Evolutionary conservation across 2,329 filamentous ascomycete genomes (phyloP).

Genomic region (Onygenales sp.): DNA sequence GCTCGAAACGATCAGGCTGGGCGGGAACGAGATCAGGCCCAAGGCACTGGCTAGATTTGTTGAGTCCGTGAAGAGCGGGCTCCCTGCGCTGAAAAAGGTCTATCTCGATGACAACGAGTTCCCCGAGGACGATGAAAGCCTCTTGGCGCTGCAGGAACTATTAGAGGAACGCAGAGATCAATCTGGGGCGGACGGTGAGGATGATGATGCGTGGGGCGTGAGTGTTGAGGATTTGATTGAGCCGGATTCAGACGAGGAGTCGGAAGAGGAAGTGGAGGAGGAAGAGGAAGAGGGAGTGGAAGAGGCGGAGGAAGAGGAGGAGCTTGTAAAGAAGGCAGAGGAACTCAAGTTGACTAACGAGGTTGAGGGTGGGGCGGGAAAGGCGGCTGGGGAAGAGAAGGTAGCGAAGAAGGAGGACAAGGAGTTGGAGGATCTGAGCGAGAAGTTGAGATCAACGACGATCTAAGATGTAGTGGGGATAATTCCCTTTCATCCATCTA

Average conservation of each 20-base stretch:
- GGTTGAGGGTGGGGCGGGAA: conserved; percentile 49
- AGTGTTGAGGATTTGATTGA: conserved; percentile 82
- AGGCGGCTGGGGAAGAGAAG: conserved; percentile 58
- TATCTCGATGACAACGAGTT: conserved; percentile 98
- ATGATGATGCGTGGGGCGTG: conserved; percentile 75
- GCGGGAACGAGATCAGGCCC: conserved; percentile 89
- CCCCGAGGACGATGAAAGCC: conserved; percentile 66
- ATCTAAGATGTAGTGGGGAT: not conserved
- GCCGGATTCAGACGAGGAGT: conserved; percentile 59
- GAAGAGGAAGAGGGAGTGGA: conserved; percentile 57
- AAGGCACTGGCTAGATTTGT: conserved; percentile 64
- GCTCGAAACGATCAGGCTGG: conserved; percentile 70
- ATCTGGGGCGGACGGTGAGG: conserved; percentile 47
- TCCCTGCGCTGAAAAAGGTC: conserved; percentile 72
- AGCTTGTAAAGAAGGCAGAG: conserved; percentile 44
- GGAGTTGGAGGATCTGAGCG: conserved; percentile 69
- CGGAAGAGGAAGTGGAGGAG: conserved; percentile 60
- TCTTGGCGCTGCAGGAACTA: conserved; percentile 59
- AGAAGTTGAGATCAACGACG: conserved; percentile 61
- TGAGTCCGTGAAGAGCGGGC: conserved; percentile 53
- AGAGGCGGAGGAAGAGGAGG: conserved; percentile 58
- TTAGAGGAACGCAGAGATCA: conserved; percentile 72
- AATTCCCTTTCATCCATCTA: no score
- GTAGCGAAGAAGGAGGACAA: conserved; percentile 60
- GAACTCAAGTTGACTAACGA: conserved; percentile 53